Evolutionary conservation across 345 rosid genomes (phyloP).

Genomic region (Populus euphratica): DNA sequence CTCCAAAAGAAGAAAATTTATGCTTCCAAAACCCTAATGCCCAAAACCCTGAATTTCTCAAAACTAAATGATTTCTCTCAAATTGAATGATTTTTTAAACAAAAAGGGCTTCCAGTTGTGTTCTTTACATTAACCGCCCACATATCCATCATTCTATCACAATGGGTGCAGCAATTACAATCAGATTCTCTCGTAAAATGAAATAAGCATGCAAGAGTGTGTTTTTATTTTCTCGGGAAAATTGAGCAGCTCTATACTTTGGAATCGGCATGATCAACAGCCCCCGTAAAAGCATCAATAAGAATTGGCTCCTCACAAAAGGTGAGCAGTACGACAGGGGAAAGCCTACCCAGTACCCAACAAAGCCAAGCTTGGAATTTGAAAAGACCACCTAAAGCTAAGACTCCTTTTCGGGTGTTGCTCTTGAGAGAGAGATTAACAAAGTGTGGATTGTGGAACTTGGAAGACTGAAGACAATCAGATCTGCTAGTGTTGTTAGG

Average conservation of each 20-base stretch:
- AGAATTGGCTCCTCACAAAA: no score
- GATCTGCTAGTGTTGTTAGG: no score
- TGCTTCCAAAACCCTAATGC: not conserved
- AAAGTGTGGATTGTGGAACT: no score
- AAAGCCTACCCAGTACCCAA: no score
- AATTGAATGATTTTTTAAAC: constrained; percentile 22
- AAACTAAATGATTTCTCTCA: constrained; percentile 14
- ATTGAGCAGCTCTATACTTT: not conserved
- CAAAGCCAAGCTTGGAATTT: no score
- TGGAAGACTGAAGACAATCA: no score
- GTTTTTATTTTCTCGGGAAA: not conserved
- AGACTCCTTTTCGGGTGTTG: no score
- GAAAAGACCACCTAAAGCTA: no score
- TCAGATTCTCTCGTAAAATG: not conserved
- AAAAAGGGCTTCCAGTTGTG: constrained; percentile 23
- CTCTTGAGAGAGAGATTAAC: no score
- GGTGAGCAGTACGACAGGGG: no score
- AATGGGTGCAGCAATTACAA: not conserved
- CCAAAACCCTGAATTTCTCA: constrained; percentile 20
- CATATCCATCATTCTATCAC: constrained; percentile 40
- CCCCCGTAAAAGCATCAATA: no score
- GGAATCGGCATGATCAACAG: not conserved
- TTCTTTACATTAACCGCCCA: constrained; percentile 43
- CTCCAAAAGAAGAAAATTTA: constrained; percentile 20
- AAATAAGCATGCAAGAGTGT: not conserved